Evolutionary conservation across 768 basidiomycete genomes (phyloP).

Genomic region (Lyophyllum semitale): DNA sequence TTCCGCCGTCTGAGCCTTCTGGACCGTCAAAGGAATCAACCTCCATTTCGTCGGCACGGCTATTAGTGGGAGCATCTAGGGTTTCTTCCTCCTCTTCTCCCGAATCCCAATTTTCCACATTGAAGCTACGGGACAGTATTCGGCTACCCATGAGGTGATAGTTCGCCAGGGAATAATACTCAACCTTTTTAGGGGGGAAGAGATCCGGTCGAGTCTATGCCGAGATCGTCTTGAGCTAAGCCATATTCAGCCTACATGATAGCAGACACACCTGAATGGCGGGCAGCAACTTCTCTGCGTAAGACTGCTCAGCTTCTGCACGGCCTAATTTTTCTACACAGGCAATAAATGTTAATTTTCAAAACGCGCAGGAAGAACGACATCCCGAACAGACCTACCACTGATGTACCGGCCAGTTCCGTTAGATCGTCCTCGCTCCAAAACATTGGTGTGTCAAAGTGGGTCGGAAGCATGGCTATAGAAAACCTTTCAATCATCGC

Average conservation of each 20-base stretch:
- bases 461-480: conserved; percentile 64
- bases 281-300: conserved; percentile 64
- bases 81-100: conserved; percentile 32
- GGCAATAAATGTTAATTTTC: conserved; percentile 1
- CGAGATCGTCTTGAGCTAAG: not conserved
- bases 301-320: conserved; percentile 78
- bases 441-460: conserved; percentile 93
- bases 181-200: conserved; percentile 56
- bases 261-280: conserved; percentile 58
- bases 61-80: conserved; percentile 26
- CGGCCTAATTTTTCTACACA: conserved; percentile 82
- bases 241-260: not conserved
- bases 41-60: conserved; percentile 42
- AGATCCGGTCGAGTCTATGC: conserved; percentile 65
- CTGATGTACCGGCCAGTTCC: conserved; percentile 81
- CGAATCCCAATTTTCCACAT: conserved; percentile 63
- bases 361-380: not conserved
- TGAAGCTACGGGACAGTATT: conserved; percentile 92
- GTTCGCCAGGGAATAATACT: conserved; percentile 64
- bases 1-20: conserved; percentile 21
- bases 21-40: conserved; percentile 31
- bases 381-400: conserved; percentile 65
- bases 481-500: not conserved
- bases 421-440: conserved; percentile 76
- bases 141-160: conserved; percentile 92